Evolutionary conservation across 2,329 filamentous ascomycete genomes (phyloP).

Genomic region (Botrytis squamosa): DNA sequence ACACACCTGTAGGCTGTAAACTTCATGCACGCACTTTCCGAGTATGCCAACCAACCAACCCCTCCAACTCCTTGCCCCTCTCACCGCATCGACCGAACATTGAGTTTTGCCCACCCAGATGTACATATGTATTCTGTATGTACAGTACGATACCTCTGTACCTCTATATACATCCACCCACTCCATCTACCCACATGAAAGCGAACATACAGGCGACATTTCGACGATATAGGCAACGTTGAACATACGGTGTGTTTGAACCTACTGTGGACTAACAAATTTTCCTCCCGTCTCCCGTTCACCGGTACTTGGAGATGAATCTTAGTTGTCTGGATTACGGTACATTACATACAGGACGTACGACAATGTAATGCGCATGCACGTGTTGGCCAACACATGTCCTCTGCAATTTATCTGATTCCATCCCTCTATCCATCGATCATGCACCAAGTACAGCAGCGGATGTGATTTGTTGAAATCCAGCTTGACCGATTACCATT

Average conservation of each 20-base stretch:
- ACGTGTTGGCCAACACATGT: conserved; percentile 5
- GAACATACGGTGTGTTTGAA: conserved; percentile 15
- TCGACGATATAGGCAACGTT: background rate
- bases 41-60: background rate
- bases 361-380: background rate
- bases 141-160: no score
- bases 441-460: background rate
- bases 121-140: background rate
- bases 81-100: conserved; percentile 7
- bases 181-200: background rate
- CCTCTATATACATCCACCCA: background rate
- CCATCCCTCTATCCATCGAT: background rate
- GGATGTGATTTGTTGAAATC: background rate
- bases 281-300: background rate
- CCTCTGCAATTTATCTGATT: background rate
- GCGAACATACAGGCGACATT: background rate
- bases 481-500: background rate
- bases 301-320: background rate
- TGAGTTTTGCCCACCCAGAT: background rate
- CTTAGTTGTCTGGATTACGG: background rate
- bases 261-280: background rate
- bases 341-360: background rate
- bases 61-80: background rate
- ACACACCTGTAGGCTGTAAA: background rate
- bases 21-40: background rate